Evolutionary conservation across 805 yeast species (phyloP).

Genomic region (Cyberlindnera xishuangbannaensis): DNA sequence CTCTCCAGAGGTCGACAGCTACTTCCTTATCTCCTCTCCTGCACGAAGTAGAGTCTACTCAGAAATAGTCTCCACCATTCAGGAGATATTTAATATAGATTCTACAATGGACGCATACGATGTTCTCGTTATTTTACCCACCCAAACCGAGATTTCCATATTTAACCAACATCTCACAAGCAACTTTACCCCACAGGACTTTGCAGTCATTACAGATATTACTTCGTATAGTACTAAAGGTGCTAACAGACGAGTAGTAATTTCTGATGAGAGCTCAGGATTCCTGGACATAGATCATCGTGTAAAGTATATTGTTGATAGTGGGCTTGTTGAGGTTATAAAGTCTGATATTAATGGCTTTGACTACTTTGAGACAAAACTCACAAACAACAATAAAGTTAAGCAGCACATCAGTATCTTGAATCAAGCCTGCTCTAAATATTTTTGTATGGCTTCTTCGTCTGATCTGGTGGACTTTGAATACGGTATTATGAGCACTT

Average conservation of each 20-base stretch:
- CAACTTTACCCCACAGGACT: conserved; percentile 1
- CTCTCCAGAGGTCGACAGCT: conserved; percentile 3
- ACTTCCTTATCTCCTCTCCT: conserved; percentile 3
- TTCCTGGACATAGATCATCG: conserved; percentile 3
- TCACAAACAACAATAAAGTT: conserved; percentile 2
- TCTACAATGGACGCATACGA: conserved; percentile 7
- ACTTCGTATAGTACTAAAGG: conserved; percentile 4
- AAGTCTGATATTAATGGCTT: conserved; percentile 8
- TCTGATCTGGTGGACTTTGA: conserved; percentile 1
- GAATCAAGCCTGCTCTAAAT: conserved; percentile 6
- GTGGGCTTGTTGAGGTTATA: conserved; percentile 2
- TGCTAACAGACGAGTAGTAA: conserved; percentile 4
- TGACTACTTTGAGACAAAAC: not conserved
- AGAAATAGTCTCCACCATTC: conserved; percentile 3
- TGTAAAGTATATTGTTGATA: conserved; percentile 13
- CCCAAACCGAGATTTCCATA: not conserved
- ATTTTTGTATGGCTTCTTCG: conserved; percentile 5
- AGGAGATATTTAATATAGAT: conserved; percentile 2
- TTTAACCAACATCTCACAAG: not conserved
- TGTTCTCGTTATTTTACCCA: conserved; percentile 6
- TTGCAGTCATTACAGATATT: conserved; percentile 8
- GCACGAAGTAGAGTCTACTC: not conserved
- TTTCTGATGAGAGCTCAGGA: conserved; percentile 1
- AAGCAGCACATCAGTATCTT: conserved; percentile 4
- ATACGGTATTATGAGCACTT: conserved; percentile 1